Evolutionary conservation across 208 protist species (phyloP).

Genomic region (Crithidia mellificae): DNA sequence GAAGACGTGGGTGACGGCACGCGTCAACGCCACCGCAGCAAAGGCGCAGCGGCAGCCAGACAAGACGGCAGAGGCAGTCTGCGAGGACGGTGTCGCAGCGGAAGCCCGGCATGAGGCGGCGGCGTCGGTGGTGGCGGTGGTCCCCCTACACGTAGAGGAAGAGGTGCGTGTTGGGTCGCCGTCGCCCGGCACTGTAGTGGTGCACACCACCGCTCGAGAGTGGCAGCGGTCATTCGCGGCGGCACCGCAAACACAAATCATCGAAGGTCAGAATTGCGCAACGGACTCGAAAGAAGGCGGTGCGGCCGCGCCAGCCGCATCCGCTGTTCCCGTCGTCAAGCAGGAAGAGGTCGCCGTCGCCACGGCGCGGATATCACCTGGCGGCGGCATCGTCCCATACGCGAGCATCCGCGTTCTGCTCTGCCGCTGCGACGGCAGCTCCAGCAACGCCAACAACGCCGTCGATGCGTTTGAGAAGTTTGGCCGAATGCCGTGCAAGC

Average conservation of each 20-base stretch:
- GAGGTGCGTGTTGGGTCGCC: not conserved
- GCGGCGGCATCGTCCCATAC: not conserved
- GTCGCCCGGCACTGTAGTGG: not conserved
- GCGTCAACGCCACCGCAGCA: not conserved
- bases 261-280: too few relatives aligned
- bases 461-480: slow-evolving; percentile 10
- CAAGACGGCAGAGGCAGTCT: not conserved
- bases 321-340: not conserved
- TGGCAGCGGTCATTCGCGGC: not conserved
- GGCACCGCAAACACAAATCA: too few relatives aligned
- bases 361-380: not conserved
- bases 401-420: slow-evolving; percentile 6
- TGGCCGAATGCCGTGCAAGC: slow-evolving; percentile 11
- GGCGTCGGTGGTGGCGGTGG: not conserved
- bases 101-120: too few relatives aligned
- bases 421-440: slow-evolving; percentile 1
- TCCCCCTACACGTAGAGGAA: not conserved
- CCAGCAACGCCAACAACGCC: slow-evolving; percentile 6
- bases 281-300: too few relatives aligned
- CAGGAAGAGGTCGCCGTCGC: not conserved
- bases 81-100: too few relatives aligned
- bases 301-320: not conserved
- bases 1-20: not conserved
- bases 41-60: not conserved
- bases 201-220: not conserved